Conservation (phyloP, 1,139 yeast species). For the Casaregolazyma suthepensis region DNA sequence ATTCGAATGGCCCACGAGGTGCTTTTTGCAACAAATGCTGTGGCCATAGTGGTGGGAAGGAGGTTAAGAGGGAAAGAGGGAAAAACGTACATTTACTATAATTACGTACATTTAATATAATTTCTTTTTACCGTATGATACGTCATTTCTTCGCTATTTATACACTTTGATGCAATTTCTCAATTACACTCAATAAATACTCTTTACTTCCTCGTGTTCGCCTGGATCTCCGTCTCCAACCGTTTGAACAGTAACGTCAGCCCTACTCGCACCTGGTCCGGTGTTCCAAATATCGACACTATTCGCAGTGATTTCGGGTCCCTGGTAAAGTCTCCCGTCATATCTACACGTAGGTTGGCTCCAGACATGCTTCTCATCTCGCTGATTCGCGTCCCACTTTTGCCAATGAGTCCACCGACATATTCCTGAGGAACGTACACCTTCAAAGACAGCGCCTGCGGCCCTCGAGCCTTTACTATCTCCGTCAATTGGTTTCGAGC, state of each 20-base stretch:
- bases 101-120: not conserved
- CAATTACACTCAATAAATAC: not conserved
- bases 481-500: constrained; percentile 19
- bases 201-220: not conserved
- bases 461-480: not conserved
- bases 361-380: constrained; percentile 73
- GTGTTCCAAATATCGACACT: constrained; percentile 64
- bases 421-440: constrained; percentile 64
- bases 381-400: constrained; percentile 71
- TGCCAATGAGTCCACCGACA: constrained; percentile 83
- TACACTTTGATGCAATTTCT: not conserved
- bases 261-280: constrained; percentile 45
- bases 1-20: constrained; percentile 41
- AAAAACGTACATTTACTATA: not conserved
- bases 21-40: not conserved
- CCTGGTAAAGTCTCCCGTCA: constrained; percentile 11
- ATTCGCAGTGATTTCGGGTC: constrained; percentile 40
- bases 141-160: too few species aligned
- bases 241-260: constrained; percentile 23
- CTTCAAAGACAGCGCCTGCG: constrained; percentile 21
- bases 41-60: not conserved
- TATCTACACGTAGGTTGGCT: constrained; percentile 46
- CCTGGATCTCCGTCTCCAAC: constrained; percentile 24
- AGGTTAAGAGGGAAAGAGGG: not conserved
- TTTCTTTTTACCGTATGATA: not conserved